Percentiles rank a stretch among this genome's conserved stretches.
Conservation (phyloP, 2,329 filamentous ascomycete species). For the Fusarium brachygibbosum region DNA sequence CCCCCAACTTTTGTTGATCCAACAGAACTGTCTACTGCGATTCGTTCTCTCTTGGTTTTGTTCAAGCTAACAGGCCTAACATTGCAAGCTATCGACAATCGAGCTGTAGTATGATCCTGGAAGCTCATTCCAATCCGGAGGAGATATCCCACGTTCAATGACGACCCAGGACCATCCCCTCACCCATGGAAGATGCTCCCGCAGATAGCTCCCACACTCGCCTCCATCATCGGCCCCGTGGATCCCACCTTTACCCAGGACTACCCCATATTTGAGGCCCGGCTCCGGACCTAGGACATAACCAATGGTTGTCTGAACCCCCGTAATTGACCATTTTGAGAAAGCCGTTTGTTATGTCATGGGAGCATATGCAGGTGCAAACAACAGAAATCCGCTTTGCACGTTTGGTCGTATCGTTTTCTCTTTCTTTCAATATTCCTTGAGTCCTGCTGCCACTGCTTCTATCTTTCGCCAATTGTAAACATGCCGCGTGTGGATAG, state of each 20-base stretch:
- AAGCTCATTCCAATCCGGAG: conserved; percentile 12
- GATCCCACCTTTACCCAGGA: conserved; percentile 33
- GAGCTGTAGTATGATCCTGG: conserved; percentile 12
- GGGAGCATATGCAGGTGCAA: conserved; percentile 30
- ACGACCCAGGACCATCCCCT: conserved; percentile 11
- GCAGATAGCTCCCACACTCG: conserved; percentile 27
- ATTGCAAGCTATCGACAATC: conserved; percentile 32
- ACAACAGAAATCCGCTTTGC: conserved; percentile 26
- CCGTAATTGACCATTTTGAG: conserved; percentile 24
- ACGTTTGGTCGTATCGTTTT: conserved; percentile 13
- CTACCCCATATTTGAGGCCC: conserved; percentile 43
- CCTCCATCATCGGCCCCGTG: conserved; percentile 32
- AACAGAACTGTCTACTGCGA: conserved; percentile 19
- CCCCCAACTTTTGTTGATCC: conserved; percentile 25
- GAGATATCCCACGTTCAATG: conserved; percentile 30
- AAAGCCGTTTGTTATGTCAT: conserved; percentile 35
- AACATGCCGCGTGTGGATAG: conserved; percentile 36
- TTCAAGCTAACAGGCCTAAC: conserved; percentile 27
- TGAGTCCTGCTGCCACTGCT: conserved; percentile 1
- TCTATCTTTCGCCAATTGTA: conserved; percentile 3
- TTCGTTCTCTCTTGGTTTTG: conserved; percentile 28
- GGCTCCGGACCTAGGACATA: conserved; percentile 39
- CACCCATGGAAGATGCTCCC: conserved; percentile 16
- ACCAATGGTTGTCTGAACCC: conserved; percentile 35
- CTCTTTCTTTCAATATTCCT: conserved; percentile 18